Percentiles rank a stretch among this genome's conserved stretches.
Conservation (phyloP, 495 filamentous ascomycete genomes). For the Penicillium robsamsonii region DNA sequence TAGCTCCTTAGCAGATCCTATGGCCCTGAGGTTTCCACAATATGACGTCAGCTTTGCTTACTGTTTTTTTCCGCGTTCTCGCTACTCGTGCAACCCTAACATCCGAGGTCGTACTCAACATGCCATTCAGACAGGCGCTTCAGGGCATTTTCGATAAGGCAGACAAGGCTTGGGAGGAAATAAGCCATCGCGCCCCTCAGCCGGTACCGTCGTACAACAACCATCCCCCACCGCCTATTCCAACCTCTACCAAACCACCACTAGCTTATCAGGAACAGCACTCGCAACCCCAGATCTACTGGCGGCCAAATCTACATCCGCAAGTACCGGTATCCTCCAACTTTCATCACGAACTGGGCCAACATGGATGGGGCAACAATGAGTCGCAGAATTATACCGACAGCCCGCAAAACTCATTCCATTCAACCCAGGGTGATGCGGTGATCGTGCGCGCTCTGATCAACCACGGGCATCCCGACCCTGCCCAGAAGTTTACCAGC, state of each 20-base stretch:
- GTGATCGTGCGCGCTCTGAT: conserved; percentile 30
- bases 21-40: conserved; percentile 10
- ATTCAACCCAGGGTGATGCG: conserved; percentile 29
- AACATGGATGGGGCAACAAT: conserved; percentile 32
- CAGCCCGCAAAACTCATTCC: conserved; percentile 30
- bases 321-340: conserved; percentile 26
- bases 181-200: conserved; percentile 15
- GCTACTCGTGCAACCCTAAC: conserved; percentile 13
- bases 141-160: conserved; percentile 28
- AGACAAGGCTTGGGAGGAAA: conserved; percentile 28
- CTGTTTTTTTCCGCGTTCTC: conserved; percentile 13
- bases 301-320: conserved; percentile 28
- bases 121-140: conserved; percentile 31
- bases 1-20: background rate
- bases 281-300: conserved; percentile 31
- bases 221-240: conserved; percentile 27
- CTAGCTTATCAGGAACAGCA: conserved; percentile 23
- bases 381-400: conserved; percentile 31
- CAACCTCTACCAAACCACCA: conserved; percentile 26
- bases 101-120: conserved; percentile 22
- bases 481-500: conserved; percentile 28
- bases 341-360: conserved; percentile 26
- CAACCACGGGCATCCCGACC: conserved; percentile 27
- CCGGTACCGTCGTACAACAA: conserved; percentile 19
- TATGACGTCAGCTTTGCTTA: conserved; percentile 28